Base-by-base conservation (phyloP, 768 basidiomycete species). In the Boletus eberwhitei region DNA sequence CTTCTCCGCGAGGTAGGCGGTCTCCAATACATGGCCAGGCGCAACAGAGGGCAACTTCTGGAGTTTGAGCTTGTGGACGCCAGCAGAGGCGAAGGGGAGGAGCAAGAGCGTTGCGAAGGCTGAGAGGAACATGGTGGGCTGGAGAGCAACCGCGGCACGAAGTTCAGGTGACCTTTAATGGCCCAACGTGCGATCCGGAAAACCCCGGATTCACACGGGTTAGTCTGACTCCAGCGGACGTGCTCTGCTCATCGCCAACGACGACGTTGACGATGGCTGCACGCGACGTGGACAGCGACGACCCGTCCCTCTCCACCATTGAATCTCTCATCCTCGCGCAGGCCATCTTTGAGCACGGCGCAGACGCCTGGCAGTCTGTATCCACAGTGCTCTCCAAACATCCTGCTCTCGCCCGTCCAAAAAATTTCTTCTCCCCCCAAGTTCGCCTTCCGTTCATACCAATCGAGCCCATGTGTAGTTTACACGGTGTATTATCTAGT, bases 1-100 rank as follows among this genome's bases (percentile, higher is more conserved):
- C 79, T 99, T 98, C 79, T 93, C 83, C n/a, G 88, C 86, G 53
- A 98, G 87, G 70, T 90, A 93, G 21, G 87, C 88, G 42, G 83
- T 82, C 74, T 92, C 87, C 45, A 91, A 75, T 24, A 78, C 68
- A 21, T 88, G 84, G 54, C 86, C 85, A 65, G 76, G 79, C 14
- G 75, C 71, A n/a, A 76, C 76, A 39, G 79, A 75, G 17, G 87
- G 80, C 2, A 96, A 68, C 76, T 97, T 97, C 74, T 93, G 83
- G 31, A 98, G 85, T 72, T 93, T 94, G 70, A 97, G 82, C 67
- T 83, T 93, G 81, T 87, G 87, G 1, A 92, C 77, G 58, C 82
- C 82, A 9, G 77, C 76, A 8, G 74, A 72, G 58, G 77, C 76
- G 65, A 79, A 73, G 21, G 79, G 74, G 74, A 79, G 67, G 59